Base-by-base conservation (phyloP, 345 rosid genomes). In the Eucalyptus sp. region DNA sequence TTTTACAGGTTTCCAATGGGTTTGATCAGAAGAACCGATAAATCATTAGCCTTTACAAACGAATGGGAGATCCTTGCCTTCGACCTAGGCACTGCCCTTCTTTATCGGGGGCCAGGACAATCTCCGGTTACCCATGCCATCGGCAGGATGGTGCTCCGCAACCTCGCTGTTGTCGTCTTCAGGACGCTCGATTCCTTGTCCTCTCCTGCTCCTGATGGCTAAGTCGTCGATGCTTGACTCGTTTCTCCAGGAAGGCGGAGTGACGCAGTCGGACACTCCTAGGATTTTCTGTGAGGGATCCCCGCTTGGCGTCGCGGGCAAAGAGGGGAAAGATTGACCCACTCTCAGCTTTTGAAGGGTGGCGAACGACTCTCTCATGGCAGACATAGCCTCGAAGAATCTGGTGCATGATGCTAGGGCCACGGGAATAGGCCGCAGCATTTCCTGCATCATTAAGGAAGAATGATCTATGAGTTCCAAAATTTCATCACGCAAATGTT, bases 371-470 rank as follows among this genome's bases (percentile, higher is more conserved):
- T 98, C 99, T 94, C 99, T 96, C 98, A 96, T 96, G 33, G 99
- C 99, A 41, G 99, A 94, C 99, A 97, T 96, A 76, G 99, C 99
- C 90, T 98, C 99, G 56, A 98, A 98, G 92, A 97, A 97, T 89
- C 99, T 92, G 54, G 99, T 96, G 92, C 99, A 97, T 29, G 99
- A 98, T 88, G 99, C 99, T 89, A 98, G 92, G 85, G 99, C 99
- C 89, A 98, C 99, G 1, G 99, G 99, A 90, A 97, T 96, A 33
- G 99, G 99, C 48, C 99, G 99, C 58, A 98, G 94, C 99, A 98
- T 97, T 93, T 98, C 99, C 99, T 98, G 93, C 87, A 87, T 37
- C 52, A 87, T 25, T 12, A 17, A 18, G 27, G 8, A 20, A 41
- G 8, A 64, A 64, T 41, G 29, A 76, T 76, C 27, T 37, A 76